These are phyloP conservation scores for Nepenthes mirabilis DNA, from an alignment of 148 eudicot species.

Conservation along the genomic window DNA sequence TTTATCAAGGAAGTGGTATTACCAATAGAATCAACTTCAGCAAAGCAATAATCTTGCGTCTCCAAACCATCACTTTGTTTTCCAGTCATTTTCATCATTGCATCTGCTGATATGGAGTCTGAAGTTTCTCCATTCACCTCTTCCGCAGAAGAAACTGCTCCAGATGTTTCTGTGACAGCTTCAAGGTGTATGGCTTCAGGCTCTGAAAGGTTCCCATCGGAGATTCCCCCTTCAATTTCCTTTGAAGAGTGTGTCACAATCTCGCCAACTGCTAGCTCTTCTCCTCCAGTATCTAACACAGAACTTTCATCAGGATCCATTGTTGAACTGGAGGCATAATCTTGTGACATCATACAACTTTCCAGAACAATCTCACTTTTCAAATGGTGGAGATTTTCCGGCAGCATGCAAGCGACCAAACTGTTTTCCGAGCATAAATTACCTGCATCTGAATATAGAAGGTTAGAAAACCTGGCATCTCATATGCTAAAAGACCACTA, in stretches of 20 bases:
- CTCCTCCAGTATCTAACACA: slow-evolving; percentile 10
- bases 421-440: slow-evolving; percentile 5
- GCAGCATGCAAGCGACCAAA: slow-evolving; percentile 6
- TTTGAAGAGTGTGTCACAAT: slow-evolving; percentile 7
- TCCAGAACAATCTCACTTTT: slow-evolving; percentile 12
- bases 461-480: neutral
- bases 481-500: no score
- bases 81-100: slow-evolving; percentile 5
- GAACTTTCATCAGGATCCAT: slow-evolving; percentile 7
- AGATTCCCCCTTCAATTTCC: neutral
- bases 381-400: slow-evolving; percentile 6
- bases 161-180: slow-evolving; percentile 12
- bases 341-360: slow-evolving; percentile 7
- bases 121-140: slow-evolving; percentile 7
- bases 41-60: slow-evolving; percentile 9
- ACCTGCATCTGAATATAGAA: slow-evolving; percentile 16
- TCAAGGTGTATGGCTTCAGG: slow-evolving; percentile 2
- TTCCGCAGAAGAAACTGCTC: slow-evolving; percentile 8
- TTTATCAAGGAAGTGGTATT: slow-evolving; percentile 6
- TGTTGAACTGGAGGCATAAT: slow-evolving; percentile 8
- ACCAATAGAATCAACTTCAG: slow-evolving; percentile 10
- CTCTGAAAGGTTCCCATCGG: neutral
- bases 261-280: slow-evolving; percentile 14
- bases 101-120: slow-evolving; percentile 8
- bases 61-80: slow-evolving; percentile 11